Evolutionary conservation across 2,329 filamentous ascomycete genomes (phyloP), one percentile per base, ranked within the genome.

Genomic region (Hypoxylon sp.): DNA sequence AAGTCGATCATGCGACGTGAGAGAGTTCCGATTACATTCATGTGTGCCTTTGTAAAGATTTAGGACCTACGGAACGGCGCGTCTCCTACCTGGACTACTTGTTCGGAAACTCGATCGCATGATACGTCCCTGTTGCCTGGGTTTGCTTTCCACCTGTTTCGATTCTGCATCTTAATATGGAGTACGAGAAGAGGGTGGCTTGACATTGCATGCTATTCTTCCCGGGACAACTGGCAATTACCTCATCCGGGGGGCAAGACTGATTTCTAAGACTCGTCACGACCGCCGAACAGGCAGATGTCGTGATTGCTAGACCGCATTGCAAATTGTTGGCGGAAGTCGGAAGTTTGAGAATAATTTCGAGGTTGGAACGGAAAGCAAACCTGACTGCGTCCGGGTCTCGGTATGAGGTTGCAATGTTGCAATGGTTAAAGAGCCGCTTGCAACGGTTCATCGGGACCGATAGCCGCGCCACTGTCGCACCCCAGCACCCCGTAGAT

Each of bases 361-460:
- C 11, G 18, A 65, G 46, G 33, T 38, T 53, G n/a, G 14, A 20
- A 60, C 33, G 42, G 32, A 55, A 62, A 51, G n/a, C 1, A 57
- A 48, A 55, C 14, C 38, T 49, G 48, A 58, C 14, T n/a, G 22
- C 45, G 38, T 42, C 44, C 68, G 68, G 68, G 67, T 69, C 66
- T 70, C 68, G 68, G 51, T 44, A 64, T 60, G 61, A 67, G 46
- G 66, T 65, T 62, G 59, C 18, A 20, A 63, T 69, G 61, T 65
- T 68, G 51, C 53, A 69, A 56, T 62, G 57, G 61, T 33, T 60
- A 52, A 63, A 68, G 68, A 70, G 68, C 65, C 68, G 62, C 68
- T 50, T 68, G 51, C n/a, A 42, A 56, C 68, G 68, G 68, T 65
- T 63, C 4, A 55, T 65, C 68, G 68, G 68, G 63, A 46, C 68